A percentile compares a stretch with the other conserved stretches of the same genome.
Evolutionary conservation across 257 asterid genomes (phyloP).

Genomic region (Solanum arcanum): DNA sequence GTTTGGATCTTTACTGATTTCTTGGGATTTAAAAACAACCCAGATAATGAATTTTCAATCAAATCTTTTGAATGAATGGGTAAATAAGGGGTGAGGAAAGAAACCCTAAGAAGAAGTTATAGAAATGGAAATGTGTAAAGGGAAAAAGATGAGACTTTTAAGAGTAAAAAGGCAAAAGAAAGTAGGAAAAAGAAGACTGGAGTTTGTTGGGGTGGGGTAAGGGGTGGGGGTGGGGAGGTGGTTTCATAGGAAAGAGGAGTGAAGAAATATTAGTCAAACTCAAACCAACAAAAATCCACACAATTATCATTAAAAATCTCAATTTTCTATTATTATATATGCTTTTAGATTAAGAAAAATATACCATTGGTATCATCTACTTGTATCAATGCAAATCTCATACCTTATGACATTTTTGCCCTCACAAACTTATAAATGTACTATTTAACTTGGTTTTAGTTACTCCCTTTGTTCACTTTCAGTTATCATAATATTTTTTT

Average conservation of each 20-base stretch:
- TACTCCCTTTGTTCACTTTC: too few species aligned
- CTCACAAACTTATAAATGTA: background rate
- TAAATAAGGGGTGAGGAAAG: slow-evolving; percentile 5
- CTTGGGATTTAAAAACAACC: background rate
- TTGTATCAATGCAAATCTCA: background rate
- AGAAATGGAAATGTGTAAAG: slow-evolving; percentile 31
- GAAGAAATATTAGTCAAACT: slow-evolving; percentile 39
- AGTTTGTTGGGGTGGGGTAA: background rate
- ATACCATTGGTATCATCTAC: background rate
- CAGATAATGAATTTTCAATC: background rate
- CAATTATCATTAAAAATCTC: background rate
- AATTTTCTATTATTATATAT: slow-evolving; percentile 3
- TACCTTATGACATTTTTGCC: slow-evolving; percentile 19
- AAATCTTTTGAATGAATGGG: background rate
- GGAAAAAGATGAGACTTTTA: slow-evolving; percentile 21
- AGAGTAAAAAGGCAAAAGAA: background rate
- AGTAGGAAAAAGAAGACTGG: slow-evolving; percentile 7
- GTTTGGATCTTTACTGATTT: slow-evolving; percentile 17
- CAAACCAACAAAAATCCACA: slow-evolving; percentile 28
- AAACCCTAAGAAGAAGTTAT: slow-evolving; percentile 37
- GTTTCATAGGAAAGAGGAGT: slow-evolving; percentile 1
- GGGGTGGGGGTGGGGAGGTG: background rate
- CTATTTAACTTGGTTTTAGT: too few species aligned
- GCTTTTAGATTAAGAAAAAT: background rate
- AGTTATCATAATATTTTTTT: too few species aligned